A percentile compares a stretch with the other conserved stretches of the same genome.
These are phyloP conservation scores for Rhizophora mangle DNA, from an alignment of 345 rosid species.

Conservation along the genomic window DNA sequence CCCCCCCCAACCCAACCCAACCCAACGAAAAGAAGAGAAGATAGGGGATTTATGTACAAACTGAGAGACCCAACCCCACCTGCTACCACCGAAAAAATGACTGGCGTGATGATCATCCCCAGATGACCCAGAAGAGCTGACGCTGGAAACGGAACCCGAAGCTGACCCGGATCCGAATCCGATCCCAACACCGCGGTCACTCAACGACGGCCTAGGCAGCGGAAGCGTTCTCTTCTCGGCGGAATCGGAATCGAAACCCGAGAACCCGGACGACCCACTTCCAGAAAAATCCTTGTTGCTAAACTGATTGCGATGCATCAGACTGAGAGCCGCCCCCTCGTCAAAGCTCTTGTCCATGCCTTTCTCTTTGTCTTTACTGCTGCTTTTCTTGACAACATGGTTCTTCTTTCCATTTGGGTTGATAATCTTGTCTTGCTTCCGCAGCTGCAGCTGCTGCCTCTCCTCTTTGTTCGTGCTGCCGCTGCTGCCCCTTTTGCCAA, in stretches of 20 bases:
- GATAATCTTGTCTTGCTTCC: too few species aligned
- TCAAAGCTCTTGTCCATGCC: constrained; percentile 36
- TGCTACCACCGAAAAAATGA: constrained; percentile 29
- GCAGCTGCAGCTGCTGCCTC: constrained; percentile 4
- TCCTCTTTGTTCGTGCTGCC: constrained; percentile 41
- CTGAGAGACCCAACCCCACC: constrained; percentile 24
- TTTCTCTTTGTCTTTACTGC: constrained; percentile 14
- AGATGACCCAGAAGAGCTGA: constrained; percentile 80
- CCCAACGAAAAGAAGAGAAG: too few species aligned
- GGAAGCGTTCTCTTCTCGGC: constrained; percentile 60
- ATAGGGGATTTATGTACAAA: too few species aligned
- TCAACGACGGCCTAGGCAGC: constrained; percentile 60
- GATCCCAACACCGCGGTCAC: constrained; percentile 31
- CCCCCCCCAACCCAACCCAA: too few species aligned
- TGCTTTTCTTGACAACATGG: constrained; percentile 1
- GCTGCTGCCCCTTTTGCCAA: constrained; percentile 57
- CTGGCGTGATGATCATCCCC: constrained; percentile 46
- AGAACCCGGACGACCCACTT: constrained; percentile 52
- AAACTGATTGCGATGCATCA: constrained; percentile 16
- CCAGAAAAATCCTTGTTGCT: constrained; percentile 24
- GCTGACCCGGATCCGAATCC: constrained; percentile 52
- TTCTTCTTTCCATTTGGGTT: constrained; percentile 8
- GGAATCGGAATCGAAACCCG: constrained; percentile 71
- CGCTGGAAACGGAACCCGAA: constrained; percentile 56
- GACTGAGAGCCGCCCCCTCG: constrained; percentile 21